Evolutionary conservation across 306 rosid genomes (phyloP).

Genomic region (Cicer pinnatifidum): DNA sequence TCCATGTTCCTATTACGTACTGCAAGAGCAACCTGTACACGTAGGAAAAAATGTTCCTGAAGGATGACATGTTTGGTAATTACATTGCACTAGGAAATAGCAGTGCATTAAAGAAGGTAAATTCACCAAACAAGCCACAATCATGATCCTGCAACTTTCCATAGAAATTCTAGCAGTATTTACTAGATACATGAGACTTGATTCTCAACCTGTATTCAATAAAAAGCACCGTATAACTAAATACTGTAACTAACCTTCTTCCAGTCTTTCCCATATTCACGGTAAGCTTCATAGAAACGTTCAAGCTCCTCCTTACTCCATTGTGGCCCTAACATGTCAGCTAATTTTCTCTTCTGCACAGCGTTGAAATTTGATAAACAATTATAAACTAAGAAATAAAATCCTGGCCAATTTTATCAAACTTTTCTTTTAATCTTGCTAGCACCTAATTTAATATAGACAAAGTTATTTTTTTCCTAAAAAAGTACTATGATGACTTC

Average conservation of each 20-base stretch:
- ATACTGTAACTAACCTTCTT: constrained; percentile 70
- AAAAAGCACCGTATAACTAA: constrained; percentile 32
- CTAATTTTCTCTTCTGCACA: constrained; percentile 87
- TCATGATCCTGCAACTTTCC: constrained; percentile 34
- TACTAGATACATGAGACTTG: constrained; percentile 34
- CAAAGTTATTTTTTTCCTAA: constrained; percentile 1
- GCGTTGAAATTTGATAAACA: constrained; percentile 45
- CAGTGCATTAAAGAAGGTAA: constrained; percentile 29
- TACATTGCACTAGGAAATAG: constrained; percentile 32
- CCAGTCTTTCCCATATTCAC: constrained; percentile 93
- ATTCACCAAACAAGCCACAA: constrained; percentile 40
- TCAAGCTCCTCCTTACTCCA: constrained; percentile 87
- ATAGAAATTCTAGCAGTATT: constrained; percentile 34
- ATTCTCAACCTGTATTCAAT: constrained; percentile 31
- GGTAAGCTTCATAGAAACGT: constrained; percentile 82
- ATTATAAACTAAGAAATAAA: constrained; percentile 33
- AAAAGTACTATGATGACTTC: constrained; percentile 28
- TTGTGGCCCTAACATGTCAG: constrained; percentile 89
- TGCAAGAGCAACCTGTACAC: constrained; percentile 73
- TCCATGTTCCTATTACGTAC: constrained; percentile 72
- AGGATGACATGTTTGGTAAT: constrained; percentile 31
- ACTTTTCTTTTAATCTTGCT: constrained; percentile 1
- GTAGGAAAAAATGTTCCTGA: constrained; percentile 32
- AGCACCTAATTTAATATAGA: constrained; percentile 17
- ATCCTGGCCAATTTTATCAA: constrained; percentile 38